phyloP scores from a whole-genome alignment of 257 asterid species.

The Scutellaria galericulata region DNA sequence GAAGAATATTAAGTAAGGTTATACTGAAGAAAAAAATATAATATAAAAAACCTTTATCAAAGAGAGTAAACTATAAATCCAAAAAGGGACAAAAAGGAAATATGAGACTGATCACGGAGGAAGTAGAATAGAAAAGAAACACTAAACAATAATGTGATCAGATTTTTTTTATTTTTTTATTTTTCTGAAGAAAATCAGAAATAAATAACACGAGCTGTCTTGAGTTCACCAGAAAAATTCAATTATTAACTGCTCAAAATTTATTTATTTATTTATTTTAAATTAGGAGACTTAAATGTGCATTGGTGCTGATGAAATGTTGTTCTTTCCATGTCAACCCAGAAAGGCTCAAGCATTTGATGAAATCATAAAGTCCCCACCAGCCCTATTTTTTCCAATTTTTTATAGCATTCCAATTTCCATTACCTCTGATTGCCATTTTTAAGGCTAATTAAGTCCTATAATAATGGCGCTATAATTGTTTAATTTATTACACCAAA shows the following conservation, averaged over 20 bases:
- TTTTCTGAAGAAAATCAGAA: not conserved
- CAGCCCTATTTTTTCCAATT: constrained; percentile 12
- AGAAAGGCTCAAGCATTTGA: constrained; percentile 42
- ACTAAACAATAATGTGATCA: constrained; percentile 42
- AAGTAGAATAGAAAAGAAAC: no score
- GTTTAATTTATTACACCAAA: constrained; percentile 42
- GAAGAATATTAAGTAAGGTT: no score
- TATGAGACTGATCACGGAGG: no score
- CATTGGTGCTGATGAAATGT: constrained; percentile 54
- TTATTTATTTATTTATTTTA: constrained; percentile 7
- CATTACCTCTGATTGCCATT: constrained; percentile 34
- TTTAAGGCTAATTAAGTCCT: constrained; percentile 33
- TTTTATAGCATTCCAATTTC: not conserved
- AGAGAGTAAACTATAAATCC: no score
- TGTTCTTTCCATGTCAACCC: constrained; percentile 58
- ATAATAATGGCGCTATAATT: constrained; percentile 40
- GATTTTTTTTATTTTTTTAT: not conserved
- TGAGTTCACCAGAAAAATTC: constrained; percentile 34
- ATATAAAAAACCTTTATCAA: no score
- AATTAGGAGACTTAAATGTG: constrained; percentile 51
- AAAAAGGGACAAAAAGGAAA: no score
- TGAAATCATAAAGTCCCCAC: constrained; percentile 41
- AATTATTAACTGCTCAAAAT: constrained; percentile 38
- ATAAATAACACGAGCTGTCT: constrained; percentile 6
- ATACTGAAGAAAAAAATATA: no score